Conservation (phyloP, 345 rosid genomes). For the Firmiana major region DNA sequence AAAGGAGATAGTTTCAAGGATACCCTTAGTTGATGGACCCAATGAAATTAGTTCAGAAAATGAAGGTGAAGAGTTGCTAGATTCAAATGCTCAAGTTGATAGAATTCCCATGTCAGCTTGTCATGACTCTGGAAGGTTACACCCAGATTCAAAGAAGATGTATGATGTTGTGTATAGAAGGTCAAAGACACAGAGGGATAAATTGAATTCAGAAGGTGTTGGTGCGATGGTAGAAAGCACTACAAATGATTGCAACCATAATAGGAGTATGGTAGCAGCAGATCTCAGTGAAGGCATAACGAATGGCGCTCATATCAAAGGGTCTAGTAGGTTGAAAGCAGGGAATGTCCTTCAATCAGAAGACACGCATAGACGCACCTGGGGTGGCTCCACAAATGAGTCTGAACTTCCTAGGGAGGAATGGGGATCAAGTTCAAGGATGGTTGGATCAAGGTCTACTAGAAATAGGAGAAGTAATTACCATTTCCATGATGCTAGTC, state of each 20-base stretch:
- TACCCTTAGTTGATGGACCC: conserved; percentile 18
- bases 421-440: conserved; percentile 62
- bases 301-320: conserved; percentile 33
- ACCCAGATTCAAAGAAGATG: conserved; percentile 53
- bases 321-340: conserved; percentile 33
- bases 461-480: conserved; percentile 76
- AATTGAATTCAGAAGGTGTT: conserved; percentile 32
- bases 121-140: conserved; percentile 30
- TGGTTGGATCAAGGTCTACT: conserved; percentile 64
- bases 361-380: conserved; percentile 21
- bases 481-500: conserved; percentile 54
- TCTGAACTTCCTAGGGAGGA: conserved; percentile 51
- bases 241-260: conserved; percentile 37
- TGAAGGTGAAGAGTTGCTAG: conserved; percentile 28
- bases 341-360: conserved; percentile 36
- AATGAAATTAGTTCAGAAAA: conserved; percentile 28
- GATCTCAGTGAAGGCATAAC: conserved; percentile 36
- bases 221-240: conserved; percentile 41
- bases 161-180: conserved; percentile 78
- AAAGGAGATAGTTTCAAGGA: conserved; percentile 32
- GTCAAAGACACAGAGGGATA: conserved; percentile 51
- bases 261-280: conserved; percentile 28
- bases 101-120: conserved; percentile 26
- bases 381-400: conserved; percentile 25
- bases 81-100: conserved; percentile 32